phyloP scores from a whole-genome alignment of 2,329 filamentous ascomycete genomes.

The Ophiostoma sp. region DNA sequence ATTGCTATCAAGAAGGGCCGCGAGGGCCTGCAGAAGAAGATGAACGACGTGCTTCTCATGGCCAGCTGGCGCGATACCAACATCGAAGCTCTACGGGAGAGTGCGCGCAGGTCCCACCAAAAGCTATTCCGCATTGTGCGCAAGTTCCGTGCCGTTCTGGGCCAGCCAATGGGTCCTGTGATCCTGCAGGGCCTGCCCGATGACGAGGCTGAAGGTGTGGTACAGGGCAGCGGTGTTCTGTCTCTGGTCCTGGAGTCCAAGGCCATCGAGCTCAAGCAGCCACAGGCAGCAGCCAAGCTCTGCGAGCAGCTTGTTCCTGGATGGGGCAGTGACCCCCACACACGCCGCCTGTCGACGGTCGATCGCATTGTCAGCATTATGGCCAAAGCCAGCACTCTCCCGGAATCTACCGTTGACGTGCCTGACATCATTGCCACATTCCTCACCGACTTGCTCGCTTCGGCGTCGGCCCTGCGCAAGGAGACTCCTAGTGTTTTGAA shows the following conservation, averaged over 20 bases:
- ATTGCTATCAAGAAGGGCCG: slow-evolving; percentile 64
- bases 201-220: slow-evolving; percentile 31
- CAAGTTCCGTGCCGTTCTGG: slow-evolving; percentile 77
- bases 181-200: slow-evolving; percentile 56
- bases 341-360: slow-evolving; percentile 66
- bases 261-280: slow-evolving; percentile 12
- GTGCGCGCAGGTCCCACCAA: slow-evolving; percentile 80
- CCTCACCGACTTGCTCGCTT: slow-evolving; percentile 59
- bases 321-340: slow-evolving; percentile 35
- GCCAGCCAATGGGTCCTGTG: slow-evolving; percentile 65
- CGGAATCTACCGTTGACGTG: slow-evolving; percentile 48
- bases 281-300: slow-evolving; percentile 30
- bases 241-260: not conserved
- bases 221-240: slow-evolving; percentile 22
- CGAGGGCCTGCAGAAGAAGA: slow-evolving; percentile 74
- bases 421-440: slow-evolving; percentile 60
- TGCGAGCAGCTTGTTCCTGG: slow-evolving; percentile 36
- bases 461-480: slow-evolving; percentile 69
- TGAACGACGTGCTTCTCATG: slow-evolving; percentile 87
- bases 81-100: slow-evolving; percentile 80
- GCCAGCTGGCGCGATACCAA: slow-evolving; percentile 99
- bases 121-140: slow-evolving; percentile 88
- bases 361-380: slow-evolving; percentile 68
- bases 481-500: slow-evolving; percentile 76
- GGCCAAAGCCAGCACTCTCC: slow-evolving; percentile 31